Conservation (phyloP, 768 basidiomycete genomes). For the Sistotremastrum niveocremeum region DNA sequence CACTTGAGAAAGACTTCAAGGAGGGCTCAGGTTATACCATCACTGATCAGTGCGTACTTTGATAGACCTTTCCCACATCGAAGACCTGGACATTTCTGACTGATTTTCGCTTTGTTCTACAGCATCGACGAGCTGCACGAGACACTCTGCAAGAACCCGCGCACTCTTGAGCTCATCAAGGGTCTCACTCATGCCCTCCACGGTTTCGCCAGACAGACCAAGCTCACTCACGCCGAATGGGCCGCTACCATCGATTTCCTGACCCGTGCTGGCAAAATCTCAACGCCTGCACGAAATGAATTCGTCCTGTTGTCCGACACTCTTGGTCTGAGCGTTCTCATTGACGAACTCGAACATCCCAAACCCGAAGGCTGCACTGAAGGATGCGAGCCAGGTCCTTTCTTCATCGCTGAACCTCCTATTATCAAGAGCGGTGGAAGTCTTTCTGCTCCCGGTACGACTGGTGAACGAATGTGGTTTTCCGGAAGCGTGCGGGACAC, state of each 20-base stretch:
- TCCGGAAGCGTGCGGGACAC: conserved; percentile 21
- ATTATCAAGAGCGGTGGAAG: conserved; percentile 17
- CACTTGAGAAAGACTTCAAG: conserved; percentile 21
- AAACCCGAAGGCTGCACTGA: conserved; percentile 20
- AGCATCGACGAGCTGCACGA: conserved; percentile 17
- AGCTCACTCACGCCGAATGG: conserved; percentile 27
- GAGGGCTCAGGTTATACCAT: conserved; percentile 21
- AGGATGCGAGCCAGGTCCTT: conserved; percentile 22
- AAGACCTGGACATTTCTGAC: background rate
- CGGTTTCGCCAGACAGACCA: conserved; percentile 24
- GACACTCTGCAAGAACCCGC: conserved; percentile 15
- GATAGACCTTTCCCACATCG: background rate
- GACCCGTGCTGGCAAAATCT: conserved; percentile 25
- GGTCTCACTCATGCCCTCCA: conserved; percentile 22
- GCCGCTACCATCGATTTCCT: conserved; percentile 22
- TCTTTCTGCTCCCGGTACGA: conserved; percentile 12
- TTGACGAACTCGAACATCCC: conserved; percentile 24
- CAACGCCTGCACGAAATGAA: conserved; percentile 24
- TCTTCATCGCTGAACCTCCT: conserved; percentile 20
- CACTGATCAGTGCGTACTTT: conserved; percentile 14
- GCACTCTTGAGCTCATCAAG: conserved; percentile 18
- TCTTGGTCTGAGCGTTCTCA: conserved; percentile 23
- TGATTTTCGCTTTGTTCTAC: background rate
- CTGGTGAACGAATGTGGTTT: conserved; percentile 24
- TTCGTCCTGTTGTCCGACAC: conserved; percentile 28